Evolutionary conservation across 2,329 filamentous ascomycete genomes (phyloP).

Genomic region (Diaporthe australafricana): DNA sequence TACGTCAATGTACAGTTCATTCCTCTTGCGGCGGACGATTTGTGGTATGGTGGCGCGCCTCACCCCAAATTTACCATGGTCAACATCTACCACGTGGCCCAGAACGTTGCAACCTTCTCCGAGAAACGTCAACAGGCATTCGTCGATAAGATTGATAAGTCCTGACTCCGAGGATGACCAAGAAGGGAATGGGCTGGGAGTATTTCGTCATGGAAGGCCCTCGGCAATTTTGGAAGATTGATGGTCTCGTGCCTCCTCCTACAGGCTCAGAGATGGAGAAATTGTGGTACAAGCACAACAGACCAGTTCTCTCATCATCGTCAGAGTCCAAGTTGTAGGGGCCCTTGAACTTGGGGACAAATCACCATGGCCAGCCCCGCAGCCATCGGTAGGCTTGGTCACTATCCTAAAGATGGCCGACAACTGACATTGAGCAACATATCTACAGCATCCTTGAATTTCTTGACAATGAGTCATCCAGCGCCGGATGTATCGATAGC

Average conservation of each 20-base stretch:
- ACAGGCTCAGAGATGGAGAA: constrained; percentile 1
- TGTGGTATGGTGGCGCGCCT: not conserved
- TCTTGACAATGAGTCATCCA: too few relatives aligned
- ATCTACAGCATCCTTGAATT: not conserved
- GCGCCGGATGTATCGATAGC: too few relatives aligned
- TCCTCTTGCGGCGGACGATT: not conserved
- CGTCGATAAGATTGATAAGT: not conserved
- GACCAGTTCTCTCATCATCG: not conserved
- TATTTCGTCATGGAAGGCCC: not conserved
- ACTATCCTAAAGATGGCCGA: too few relatives aligned
- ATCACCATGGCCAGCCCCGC: not conserved
- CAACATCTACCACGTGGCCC: not conserved
- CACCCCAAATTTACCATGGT: constrained; percentile 18
- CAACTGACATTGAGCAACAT: not conserved
- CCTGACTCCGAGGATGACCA: constrained; percentile 5
- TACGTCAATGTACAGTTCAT: constrained; percentile 14
- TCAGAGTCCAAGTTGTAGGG: not conserved
- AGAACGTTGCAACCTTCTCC: not conserved
- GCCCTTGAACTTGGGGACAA: too few relatives aligned
- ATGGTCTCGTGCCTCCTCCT: constrained; percentile 5
- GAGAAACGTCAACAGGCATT: not conserved
- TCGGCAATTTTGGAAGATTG: not conserved
- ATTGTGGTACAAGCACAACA: not conserved
- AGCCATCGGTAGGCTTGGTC: not conserved
- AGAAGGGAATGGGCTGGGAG: constrained; percentile 21